Evolutionary conservation across 2,329 filamentous ascomycete species (phyloP), one percentile per base, ranked within the genome.

Genomic region (Didymella lethalis): DNA sequence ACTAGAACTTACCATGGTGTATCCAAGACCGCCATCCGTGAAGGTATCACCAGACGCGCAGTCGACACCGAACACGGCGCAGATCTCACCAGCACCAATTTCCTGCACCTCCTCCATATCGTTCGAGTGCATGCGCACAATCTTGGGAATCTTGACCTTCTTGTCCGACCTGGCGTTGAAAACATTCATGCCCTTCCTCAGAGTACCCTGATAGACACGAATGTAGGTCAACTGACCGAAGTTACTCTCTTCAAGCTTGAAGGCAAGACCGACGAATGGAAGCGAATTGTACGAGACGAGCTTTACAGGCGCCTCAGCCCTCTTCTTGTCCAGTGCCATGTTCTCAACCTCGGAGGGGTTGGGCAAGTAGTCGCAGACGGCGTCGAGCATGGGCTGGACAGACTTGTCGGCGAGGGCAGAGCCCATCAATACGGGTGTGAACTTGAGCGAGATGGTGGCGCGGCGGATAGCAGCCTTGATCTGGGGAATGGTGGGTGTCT

Each of bases 91-190:
- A 53, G 95, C 94, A 51, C 93, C 92, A 64, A 99, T 90, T 78
- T 97, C 93, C 55, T 81, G 84, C 29, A 97, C 92, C 74, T 99
- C 95, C 78, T 99, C 95, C 94, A 99, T 97, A 75, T 99, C 95
- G 76, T 98, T 97, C 45, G 93, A 97, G 83, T 99, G 95, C 95
- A 99, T 99, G 63, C 95, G 92, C 63, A 99, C 95, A 71, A 99
- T 98, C 74, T 94, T 91, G 20, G 95, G 95, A 57, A 99, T 90
- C 80, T 96, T 93, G 75, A 99, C 90, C 83, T 94, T 97, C 85
- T 97, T 97, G 78, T 94, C 91, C 64, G 88, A 96, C 69, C 93
- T 89, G 8, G 93, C 93, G 79, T 98, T 99, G 86, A 90, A 97
- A 54, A 99, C 88, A 75, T 93, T 92, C 74, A 90, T 86, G 48